These are phyloP conservation scores for Colletotrichum euphorbiae DNA, from an alignment of 2,329 filamentous ascomycete species.

Conservation along the genomic window DNA sequence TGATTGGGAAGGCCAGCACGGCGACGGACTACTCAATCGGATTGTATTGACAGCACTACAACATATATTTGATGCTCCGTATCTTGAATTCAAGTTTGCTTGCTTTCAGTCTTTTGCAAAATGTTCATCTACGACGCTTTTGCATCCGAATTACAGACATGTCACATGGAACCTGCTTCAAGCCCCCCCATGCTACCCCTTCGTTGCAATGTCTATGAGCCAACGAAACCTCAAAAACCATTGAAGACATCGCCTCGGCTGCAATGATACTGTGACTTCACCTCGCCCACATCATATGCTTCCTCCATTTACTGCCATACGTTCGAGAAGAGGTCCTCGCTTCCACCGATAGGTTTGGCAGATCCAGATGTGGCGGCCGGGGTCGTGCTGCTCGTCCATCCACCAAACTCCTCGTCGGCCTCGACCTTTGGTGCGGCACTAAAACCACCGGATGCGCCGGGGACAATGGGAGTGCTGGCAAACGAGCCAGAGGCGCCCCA, in stretches of 20 bases:
- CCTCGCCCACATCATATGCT: background rate
- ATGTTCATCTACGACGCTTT: conserved; percentile 34
- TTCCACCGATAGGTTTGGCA: conserved; percentile 69
- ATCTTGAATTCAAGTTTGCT: background rate
- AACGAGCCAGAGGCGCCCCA: conserved; percentile 67
- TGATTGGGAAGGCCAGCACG: conserved; percentile 10
- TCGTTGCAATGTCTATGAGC: conserved; percentile 10
- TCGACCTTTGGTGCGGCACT: conserved; percentile 75
- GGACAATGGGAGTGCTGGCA: conserved; percentile 70
- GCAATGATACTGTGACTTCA: background rate
- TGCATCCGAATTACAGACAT: conserved; percentile 21
- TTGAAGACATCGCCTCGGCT: background rate
- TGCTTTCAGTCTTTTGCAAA: conserved; percentile 16
- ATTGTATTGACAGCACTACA: conserved; percentile 7
- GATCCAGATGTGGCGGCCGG: conserved; percentile 54
- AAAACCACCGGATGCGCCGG: conserved; percentile 74
- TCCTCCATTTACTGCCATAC: conserved; percentile 80
- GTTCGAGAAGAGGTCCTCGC: conserved; percentile 93
- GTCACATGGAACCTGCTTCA: background rate
- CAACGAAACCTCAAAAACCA: background rate
- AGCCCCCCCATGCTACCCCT: conserved; percentile 3
- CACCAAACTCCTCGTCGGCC: conserved; percentile 95
- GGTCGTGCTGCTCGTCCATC: conserved; percentile 83
- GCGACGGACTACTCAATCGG: background rate
- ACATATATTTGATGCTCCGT: background rate